These are phyloP conservation scores for Fusarium phyllophilum DNA, from an alignment of 2,329 filamentous ascomycete species.

Conservation along the genomic window DNA sequence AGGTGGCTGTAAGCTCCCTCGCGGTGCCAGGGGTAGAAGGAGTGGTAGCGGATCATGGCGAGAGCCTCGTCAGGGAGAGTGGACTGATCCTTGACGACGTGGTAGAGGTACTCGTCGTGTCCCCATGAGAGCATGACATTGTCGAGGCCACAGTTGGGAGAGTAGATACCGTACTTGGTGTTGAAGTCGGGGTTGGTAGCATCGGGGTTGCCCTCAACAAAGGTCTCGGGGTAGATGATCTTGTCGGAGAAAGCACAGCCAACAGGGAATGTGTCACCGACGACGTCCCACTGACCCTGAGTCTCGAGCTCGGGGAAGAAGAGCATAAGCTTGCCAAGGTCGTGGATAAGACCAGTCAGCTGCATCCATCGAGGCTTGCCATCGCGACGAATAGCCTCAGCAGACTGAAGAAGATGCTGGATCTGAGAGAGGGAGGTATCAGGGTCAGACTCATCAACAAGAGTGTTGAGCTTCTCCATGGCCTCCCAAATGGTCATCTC, in stretches of 20 bases:
- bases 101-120: conserved; percentile 88
- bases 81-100: conserved; percentile 84
- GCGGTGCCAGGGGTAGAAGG: conserved; percentile 91
- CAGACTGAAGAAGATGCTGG: conserved; percentile 87
- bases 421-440: conserved; percentile 90
- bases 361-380: conserved; percentile 87
- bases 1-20: conserved; percentile 82
- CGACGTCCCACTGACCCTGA: conserved; percentile 92
- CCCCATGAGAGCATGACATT: conserved; percentile 93
- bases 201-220: conserved; percentile 78
- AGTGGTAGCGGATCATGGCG: conserved; percentile 94
- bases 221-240: conserved; percentile 85
- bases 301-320: conserved; percentile 74
- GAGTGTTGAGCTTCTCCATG: conserved; percentile 90
- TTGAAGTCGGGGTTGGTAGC: conserved; percentile 75
- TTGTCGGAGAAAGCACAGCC: conserved; percentile 78
- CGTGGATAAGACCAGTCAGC: conserved; percentile 79
- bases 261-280: conserved; percentile 86
- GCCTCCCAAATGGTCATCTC: conserved; percentile 91
- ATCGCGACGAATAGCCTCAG: conserved; percentile 88
- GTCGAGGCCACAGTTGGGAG: conserved; percentile 80
- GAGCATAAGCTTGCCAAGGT: conserved; percentile 82
- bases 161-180: conserved; percentile 83
- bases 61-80: conserved; percentile 82
- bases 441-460: conserved; percentile 91